phyloP scores from a whole-genome alignment of 805 yeast genomes.

The Aciculoconidium aculeatum region DNA sequence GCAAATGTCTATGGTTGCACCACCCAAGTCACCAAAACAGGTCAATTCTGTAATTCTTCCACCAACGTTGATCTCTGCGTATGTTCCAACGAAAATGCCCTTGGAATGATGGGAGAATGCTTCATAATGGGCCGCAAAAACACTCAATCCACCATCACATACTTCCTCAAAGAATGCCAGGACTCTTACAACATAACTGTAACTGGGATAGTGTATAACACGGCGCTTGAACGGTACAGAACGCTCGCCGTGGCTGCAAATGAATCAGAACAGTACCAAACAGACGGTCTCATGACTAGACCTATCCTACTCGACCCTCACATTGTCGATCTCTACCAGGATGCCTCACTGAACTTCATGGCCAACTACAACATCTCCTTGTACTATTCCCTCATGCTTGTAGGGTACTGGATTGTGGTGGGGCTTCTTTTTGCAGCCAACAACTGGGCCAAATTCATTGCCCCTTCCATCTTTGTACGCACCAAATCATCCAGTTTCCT shows the following conservation, averaged over 20 bases:
- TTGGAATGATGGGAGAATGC: slow-evolving; percentile 4
- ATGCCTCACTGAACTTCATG: neutral
- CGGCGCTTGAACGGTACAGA: slow-evolving; percentile 1
- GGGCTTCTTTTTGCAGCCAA: slow-evolving; percentile 6
- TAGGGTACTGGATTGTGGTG: slow-evolving; percentile 16
- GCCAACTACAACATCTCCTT: slow-evolving; percentile 4
- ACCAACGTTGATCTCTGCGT: neutral
- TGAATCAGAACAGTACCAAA: neutral
- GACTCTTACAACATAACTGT: neutral
- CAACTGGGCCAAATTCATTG: slow-evolving; percentile 10
- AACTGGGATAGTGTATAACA: neutral
- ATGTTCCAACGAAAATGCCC: slow-evolving; percentile 4
- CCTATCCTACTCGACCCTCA: slow-evolving; percentile 1
- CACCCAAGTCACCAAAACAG: neutral
- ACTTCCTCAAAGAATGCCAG: slow-evolving; percentile 1
- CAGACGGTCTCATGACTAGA: slow-evolving; percentile 1
- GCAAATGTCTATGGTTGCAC: slow-evolving; percentile 1
- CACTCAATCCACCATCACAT: neutral
- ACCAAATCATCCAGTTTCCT: slow-evolving; percentile 3
- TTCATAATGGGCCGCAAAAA: neutral
- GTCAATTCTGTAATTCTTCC: too few species aligned
- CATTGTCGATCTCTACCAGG: neutral
- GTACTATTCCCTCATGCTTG: slow-evolving; percentile 1
- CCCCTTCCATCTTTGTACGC: slow-evolving; percentile 24
- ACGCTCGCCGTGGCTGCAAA: neutral